A percentile compares a stretch with the other conserved stretches of the same genome.
Conservation (phyloP, 1,284 basidiomycete genomes). For the Rhodotorula sp. region DNA sequence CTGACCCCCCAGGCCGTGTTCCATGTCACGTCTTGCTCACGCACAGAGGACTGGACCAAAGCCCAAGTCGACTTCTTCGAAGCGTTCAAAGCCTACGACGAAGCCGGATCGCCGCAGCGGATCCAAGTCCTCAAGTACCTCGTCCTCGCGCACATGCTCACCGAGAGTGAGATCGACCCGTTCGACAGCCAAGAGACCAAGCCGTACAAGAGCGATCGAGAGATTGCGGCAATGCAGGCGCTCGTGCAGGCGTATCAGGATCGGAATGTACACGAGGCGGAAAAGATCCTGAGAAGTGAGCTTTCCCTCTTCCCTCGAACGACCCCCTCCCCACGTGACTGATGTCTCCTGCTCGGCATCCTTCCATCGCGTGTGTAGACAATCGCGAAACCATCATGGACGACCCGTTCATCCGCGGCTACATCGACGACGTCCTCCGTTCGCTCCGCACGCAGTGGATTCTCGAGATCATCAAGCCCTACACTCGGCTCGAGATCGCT, state of each 20-base stretch:
- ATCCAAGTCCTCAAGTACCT: slow-evolving; percentile 99
- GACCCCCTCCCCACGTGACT: slow-evolving; percentile 1
- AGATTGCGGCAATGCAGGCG: slow-evolving; percentile 97
- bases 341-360: no score
- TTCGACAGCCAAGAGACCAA: slow-evolving; percentile 99
- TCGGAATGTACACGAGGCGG: slow-evolving; percentile 91
- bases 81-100: slow-evolving; percentile 97
- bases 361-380: slow-evolving; percentile 55
- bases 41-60: slow-evolving; percentile 83
- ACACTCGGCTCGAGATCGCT: slow-evolving; percentile 84
- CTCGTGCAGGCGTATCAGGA: slow-evolving; percentile 94
- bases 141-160: slow-evolving; percentile 97
- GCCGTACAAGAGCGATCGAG: slow-evolving; percentile 94
- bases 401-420: slow-evolving; percentile 84
- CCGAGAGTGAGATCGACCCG: slow-evolving; percentile 96
- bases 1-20: not conserved
- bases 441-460: slow-evolving; percentile 93
- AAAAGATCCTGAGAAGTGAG: slow-evolving; percentile 84
- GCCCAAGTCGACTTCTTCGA: slow-evolving; percentile 99
- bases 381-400: slow-evolving; percentile 93
- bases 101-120: slow-evolving; percentile 91
- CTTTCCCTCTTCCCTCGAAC: no score
- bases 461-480: slow-evolving; percentile 95
- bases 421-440: slow-evolving; percentile 91
- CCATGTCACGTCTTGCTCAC: not conserved